phyloP scores from a whole-genome alignment of 1,284 basidiomycete species.

The Cutaneotrichosporon cavernicola region DNA sequence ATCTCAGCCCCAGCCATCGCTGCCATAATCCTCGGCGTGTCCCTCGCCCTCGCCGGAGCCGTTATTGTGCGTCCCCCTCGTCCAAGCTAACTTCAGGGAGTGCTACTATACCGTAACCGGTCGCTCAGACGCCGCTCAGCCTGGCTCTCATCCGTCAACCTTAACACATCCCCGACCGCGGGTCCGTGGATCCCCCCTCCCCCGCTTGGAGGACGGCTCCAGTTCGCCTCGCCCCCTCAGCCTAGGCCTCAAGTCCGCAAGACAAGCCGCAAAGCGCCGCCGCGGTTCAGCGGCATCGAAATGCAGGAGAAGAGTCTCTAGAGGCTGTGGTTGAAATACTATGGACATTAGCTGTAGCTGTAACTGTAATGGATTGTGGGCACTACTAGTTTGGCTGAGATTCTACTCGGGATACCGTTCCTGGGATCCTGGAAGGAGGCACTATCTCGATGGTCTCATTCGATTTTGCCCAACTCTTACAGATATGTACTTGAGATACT shows the following conservation, averaged over 20 bases:
- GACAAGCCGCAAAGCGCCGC: slow-evolving; percentile 7
- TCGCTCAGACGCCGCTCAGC: no score
- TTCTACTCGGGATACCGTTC: no score
- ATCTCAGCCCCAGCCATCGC: neutral
- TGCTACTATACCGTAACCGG: neutral
- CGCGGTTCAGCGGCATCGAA: neutral
- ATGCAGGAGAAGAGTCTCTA: no score
- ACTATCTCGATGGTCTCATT: no score
- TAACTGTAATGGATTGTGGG: no score
- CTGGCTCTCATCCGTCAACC: neutral
- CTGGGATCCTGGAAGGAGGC: no score
- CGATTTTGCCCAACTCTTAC: no score
- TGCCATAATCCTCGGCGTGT: neutral
- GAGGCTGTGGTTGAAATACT: no score
- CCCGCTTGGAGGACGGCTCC: neutral
- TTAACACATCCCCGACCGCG: neutral
- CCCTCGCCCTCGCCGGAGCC: neutral
- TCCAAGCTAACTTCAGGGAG: neutral
- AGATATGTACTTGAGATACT: no score
- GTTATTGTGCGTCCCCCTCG: neutral
- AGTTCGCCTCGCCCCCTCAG: neutral
- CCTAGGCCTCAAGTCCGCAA: neutral
- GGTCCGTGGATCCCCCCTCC: neutral
- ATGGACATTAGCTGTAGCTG: no score
- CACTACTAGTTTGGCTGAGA: no score